These are phyloP conservation scores for Coemansia sp. DNA, from an alignment of 192 early-diverging fungal genomes.

Conservation along the genomic window DNA sequence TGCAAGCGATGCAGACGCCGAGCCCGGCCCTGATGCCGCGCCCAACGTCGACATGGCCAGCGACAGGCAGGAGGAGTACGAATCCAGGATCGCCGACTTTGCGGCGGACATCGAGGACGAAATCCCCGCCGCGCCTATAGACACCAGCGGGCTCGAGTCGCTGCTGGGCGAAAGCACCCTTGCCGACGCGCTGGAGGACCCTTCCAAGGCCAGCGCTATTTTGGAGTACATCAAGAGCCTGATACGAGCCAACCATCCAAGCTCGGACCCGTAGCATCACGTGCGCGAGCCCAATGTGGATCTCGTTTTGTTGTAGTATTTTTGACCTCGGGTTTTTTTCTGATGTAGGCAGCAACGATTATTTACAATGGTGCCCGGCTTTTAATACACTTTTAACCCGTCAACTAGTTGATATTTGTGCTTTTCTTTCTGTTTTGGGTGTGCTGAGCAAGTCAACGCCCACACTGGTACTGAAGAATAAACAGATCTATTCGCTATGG, in stretches of 20 bases:
- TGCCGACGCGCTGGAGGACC: constrained; percentile 52
- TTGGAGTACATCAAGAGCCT: constrained; percentile 51
- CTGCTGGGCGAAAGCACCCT: constrained; percentile 45
- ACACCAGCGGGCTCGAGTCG: constrained; percentile 45
- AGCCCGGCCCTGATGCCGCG: not conserved
- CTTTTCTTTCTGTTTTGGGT: too few species aligned
- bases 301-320: not conserved
- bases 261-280: constrained; percentile 9
- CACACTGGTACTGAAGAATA: too few species aligned
- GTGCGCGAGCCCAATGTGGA: constrained; percentile 7
- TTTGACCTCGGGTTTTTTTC: too few species aligned
- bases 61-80: not conserved
- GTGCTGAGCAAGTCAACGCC: too few species aligned
- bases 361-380: too few species aligned
- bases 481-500: not conserved
- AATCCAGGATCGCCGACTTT: not conserved
- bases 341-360: not conserved
- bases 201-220: constrained; percentile 41
- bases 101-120: constrained; percentile 10
- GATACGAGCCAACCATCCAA: constrained; percentile 34
- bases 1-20: not conserved
- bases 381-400: too few species aligned
- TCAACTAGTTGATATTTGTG: too few species aligned
- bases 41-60: not conserved
- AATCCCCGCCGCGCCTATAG: constrained; percentile 36